Evolutionary conservation across 768 basidiomycete species (phyloP), one percentile per base, ranked within the genome.

Genomic region (Rhodotorula taiwanensis): DNA sequence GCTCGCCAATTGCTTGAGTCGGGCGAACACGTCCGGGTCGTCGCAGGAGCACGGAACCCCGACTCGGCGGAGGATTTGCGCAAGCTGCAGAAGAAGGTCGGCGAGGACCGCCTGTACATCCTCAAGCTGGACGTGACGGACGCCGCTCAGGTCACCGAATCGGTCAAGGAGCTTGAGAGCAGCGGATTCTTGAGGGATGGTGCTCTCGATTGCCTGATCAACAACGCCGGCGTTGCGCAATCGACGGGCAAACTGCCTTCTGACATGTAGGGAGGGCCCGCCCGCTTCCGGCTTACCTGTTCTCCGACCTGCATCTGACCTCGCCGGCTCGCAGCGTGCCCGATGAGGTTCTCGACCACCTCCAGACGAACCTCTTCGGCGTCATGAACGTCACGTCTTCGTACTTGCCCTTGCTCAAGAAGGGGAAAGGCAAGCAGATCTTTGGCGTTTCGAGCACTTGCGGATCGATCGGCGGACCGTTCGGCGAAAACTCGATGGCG

Each of bases 121-220:
- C 25, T 80, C 31, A 65, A 77, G 55, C 77, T 75, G 3, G 79
- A 81, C 62, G 72, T 79, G 39, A 75, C 70, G 23, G 72, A 79
- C 54, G 36, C 36, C 10, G 9, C 16, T 16, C 9, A 16, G 10
- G 36, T 39, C 36, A 16, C 36, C 10, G 36, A 44, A 8, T 10
- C 43, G 16, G 20, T 44, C 67, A 42, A 49, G 5, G 53, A 57
- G 28, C 42, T 71, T 2, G 68, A 71, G 15, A 36, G 49, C 21
- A 44, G 58, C 11, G 55, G 43, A 6, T 55, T 69, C 52, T 41
- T 58, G 20, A 55, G 28, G n/a, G 45, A 55, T 7, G 55, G 48
- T 3, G 28, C 28, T 4, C 42, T 66, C 5, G 65, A 66, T 23
- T 34, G 52, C 6, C 58, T 70, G 25, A 28, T 63, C 53, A 58